Conservation (phyloP, 352 stramenopile genomes). For the Phytophthora citrophthora region DNA sequence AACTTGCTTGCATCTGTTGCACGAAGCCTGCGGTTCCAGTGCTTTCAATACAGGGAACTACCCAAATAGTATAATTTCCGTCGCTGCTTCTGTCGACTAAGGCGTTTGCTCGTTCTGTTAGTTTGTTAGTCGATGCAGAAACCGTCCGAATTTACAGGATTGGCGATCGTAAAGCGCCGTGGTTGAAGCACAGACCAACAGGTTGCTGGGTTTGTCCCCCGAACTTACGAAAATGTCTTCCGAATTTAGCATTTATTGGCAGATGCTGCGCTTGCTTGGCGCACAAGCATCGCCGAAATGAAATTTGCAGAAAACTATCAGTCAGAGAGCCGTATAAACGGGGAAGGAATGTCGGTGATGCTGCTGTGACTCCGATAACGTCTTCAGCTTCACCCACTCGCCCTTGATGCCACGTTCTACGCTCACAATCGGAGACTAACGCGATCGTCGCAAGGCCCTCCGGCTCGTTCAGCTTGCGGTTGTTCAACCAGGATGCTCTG, state of each 20-base stretch:
- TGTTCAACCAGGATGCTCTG: conserved; percentile 34
- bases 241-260: conserved; percentile 2
- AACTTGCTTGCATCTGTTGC: neutral
- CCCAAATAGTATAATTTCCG: too few relatives aligned
- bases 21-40: neutral
- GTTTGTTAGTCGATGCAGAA: conserved; percentile 3
- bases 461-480: conserved; percentile 18
- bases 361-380: neutral
- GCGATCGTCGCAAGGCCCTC: conserved; percentile 16
- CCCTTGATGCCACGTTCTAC: conserved; percentile 28
- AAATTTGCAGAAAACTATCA: conserved; percentile 11
- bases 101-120: conserved; percentile 1
- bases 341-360: conserved; percentile 6
- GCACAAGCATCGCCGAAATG: conserved; percentile 25
- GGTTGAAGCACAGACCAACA: conserved; percentile 3
- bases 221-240: conserved; percentile 1
- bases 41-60: neutral
- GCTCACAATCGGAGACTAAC: conserved; percentile 23
- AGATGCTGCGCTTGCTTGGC: conserved; percentile 11
- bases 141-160: conserved; percentile 10
- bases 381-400: conserved; percentile 22
- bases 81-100: neutral
- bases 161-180: neutral
- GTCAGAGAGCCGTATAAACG: conserved; percentile 15
- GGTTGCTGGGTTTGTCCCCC: conserved; percentile 1